Conservation (phyloP, 176 grass and related monocot species). For the Triticum turgidum region DNA sequence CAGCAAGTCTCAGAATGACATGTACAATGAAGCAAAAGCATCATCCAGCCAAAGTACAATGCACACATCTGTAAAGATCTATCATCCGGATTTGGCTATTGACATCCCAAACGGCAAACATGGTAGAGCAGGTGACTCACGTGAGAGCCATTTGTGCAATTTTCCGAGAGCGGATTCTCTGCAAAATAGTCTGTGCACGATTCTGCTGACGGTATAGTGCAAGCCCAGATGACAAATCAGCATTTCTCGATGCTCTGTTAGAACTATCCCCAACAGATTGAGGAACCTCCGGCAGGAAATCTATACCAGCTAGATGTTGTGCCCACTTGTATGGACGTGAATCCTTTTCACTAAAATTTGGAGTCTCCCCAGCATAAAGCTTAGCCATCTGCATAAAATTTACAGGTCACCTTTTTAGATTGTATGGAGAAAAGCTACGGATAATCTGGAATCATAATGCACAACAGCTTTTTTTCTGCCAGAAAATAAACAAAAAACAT, state of each 20-base stretch:
- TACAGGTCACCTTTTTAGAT: slow-evolving; percentile 13
- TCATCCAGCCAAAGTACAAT: slow-evolving; percentile 48
- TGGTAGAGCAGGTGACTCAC: slow-evolving; percentile 84
- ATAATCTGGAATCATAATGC: not conserved
- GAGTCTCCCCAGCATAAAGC: slow-evolving; percentile 61
- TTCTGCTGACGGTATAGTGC: slow-evolving; percentile 76
- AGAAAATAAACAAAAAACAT: not conserved
- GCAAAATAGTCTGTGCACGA: slow-evolving; percentile 81
- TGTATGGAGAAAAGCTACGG: not conserved
- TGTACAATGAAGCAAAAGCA: slow-evolving; percentile 41
- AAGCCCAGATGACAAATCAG: slow-evolving; percentile 70
- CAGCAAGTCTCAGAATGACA: slow-evolving; percentile 34
- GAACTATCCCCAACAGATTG: slow-evolving; percentile 36
- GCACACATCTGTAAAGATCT: slow-evolving; percentile 33
- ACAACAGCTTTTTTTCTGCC: not conserved
- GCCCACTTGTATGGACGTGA: slow-evolving; percentile 95
- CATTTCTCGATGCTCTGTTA: slow-evolving; percentile 43
- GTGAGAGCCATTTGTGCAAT: slow-evolving; percentile 87
- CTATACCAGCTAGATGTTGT: slow-evolving; percentile 92
- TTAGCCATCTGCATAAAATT: slow-evolving; percentile 76
- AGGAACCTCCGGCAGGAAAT: slow-evolving; percentile 85
- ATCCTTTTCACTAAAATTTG: slow-evolving; percentile 69
- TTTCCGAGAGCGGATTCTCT: slow-evolving; percentile 84
- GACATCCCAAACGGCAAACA: slow-evolving; percentile 46
- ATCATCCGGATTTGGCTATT: slow-evolving; percentile 36